Evolutionary conservation across 2,329 filamentous ascomycete genomes (phyloP).

Genomic region (Cyphellophora attinorum): DNA sequence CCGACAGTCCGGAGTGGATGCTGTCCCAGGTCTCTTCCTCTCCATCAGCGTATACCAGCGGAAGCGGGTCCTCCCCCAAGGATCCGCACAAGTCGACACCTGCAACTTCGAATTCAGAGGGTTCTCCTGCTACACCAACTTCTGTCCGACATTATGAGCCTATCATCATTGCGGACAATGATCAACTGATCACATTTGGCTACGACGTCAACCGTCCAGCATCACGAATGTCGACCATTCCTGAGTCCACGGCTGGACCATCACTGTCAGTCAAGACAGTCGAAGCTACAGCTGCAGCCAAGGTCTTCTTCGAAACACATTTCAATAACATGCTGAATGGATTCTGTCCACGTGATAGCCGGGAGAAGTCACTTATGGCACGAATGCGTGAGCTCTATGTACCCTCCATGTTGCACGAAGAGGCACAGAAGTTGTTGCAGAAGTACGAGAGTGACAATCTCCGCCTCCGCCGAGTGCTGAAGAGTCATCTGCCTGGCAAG

Average conservation of each 20-base stretch:
- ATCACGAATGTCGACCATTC: conserved; percentile 12
- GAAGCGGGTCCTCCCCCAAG: conserved; percentile 5
- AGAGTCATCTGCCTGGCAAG: background rate
- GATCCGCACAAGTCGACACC: conserved; percentile 8
- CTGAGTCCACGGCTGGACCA: conserved; percentile 6
- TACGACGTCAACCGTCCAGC: background rate
- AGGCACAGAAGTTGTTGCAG: conserved; percentile 50
- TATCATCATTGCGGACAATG: conserved; percentile 7
- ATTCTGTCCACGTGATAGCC: conserved; percentile 49
- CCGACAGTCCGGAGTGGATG: conserved; percentile 3
- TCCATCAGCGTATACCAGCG: conserved; percentile 12
- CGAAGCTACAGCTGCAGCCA: conserved; percentile 70
- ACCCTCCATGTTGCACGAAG: conserved; percentile 8
- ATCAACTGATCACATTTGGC: conserved; percentile 3
- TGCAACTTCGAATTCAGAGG: conserved; percentile 12
- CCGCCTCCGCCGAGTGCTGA: conserved; percentile 35
- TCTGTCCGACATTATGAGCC: conserved; percentile 7
- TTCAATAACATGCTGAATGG: conserved; percentile 61
- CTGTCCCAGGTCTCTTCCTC: conserved; percentile 8
- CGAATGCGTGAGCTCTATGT: conserved; percentile 38
- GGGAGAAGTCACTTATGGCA: conserved; percentile 53
- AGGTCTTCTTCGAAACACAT: conserved; percentile 76
- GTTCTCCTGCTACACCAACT: conserved; percentile 7
- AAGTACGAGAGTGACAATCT: conserved; percentile 64
- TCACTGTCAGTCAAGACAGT: conserved; percentile 44